These are phyloP conservation scores for Globisporangium solare DNA, from an alignment of 352 stramenopile species.

Conservation along the genomic window DNA sequence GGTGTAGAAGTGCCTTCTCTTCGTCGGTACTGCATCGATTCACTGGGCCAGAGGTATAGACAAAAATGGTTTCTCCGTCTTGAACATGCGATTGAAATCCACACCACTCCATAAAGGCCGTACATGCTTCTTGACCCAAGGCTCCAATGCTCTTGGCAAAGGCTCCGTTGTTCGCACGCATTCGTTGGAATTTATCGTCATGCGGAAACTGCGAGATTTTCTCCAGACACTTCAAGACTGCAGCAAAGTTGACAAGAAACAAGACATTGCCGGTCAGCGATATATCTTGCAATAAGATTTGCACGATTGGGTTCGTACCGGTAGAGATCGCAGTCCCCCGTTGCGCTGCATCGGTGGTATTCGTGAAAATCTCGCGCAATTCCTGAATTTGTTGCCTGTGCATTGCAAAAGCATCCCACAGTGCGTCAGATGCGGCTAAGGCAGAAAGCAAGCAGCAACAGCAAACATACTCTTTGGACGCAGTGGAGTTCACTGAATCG, in stretches of 20 bases:
- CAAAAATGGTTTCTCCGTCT: constrained; percentile 36
- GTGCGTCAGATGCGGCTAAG: not conserved
- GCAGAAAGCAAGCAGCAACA: not conserved
- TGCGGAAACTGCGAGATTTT: constrained; percentile 53
- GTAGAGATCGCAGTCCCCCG: constrained; percentile 27
- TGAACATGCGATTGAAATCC: constrained; percentile 31
- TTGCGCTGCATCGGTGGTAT: constrained; percentile 8
- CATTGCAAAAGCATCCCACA: not conserved
- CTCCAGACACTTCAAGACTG: constrained; percentile 56
- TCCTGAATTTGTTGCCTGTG: constrained; percentile 19
- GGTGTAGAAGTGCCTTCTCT: not conserved
- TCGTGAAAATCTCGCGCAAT: constrained; percentile 18
- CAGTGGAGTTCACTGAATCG: constrained; percentile 1
- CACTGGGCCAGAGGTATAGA: constrained; percentile 15
- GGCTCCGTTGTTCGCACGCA: constrained; percentile 69
- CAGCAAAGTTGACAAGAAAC: not conserved
- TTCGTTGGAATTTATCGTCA: constrained; percentile 65
- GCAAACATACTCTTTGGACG: not conserved
- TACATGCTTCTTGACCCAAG: constrained; percentile 2
- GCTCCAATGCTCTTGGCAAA: constrained; percentile 50
- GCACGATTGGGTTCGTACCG: constrained; percentile 14
- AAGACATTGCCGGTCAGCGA: too few relatives aligned
- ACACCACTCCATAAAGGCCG: constrained; percentile 47
- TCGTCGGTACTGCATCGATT: constrained; percentile 4
- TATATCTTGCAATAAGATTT: too few relatives aligned